These are phyloP conservation scores for Ophiosphaerella narmari DNA, from an alignment of 2,329 filamentous ascomycete species.

Conservation along the genomic window DNA sequence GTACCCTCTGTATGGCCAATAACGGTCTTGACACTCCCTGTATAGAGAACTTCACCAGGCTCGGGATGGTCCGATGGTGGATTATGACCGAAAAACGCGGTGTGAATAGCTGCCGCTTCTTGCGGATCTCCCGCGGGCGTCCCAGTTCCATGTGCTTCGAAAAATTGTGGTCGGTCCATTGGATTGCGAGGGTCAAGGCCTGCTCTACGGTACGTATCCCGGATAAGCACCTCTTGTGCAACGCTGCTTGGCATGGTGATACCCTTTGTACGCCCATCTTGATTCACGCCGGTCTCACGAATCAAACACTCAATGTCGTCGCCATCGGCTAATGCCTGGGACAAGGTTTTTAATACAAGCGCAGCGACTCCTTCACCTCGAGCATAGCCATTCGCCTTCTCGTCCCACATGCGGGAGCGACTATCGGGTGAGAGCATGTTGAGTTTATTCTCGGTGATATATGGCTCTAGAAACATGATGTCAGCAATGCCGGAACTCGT, in stretches of 20 bases:
- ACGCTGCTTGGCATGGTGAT: slow-evolving; percentile 58
- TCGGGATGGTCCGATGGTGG: too few species aligned
- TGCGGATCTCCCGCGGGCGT: slow-evolving; percentile 55
- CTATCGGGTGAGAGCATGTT: slow-evolving; percentile 13
- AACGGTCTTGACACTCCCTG: slow-evolving; percentile 37
- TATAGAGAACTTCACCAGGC: slow-evolving; percentile 10
- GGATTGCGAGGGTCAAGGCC: slow-evolving; percentile 44
- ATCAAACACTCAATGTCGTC: slow-evolving; percentile 41
- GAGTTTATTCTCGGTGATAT: slow-evolving; percentile 24
- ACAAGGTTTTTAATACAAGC: slow-evolving; percentile 51
- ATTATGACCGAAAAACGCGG: slow-evolving; percentile 5
- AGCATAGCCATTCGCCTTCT: slow-evolving; percentile 26
- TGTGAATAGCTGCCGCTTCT: slow-evolving; percentile 17
- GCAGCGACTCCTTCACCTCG: slow-evolving; percentile 24
- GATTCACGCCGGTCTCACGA: slow-evolving; percentile 22
- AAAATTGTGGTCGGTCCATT: slow-evolving; percentile 25
- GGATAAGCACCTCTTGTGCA: slow-evolving; percentile 42
- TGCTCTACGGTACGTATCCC: slow-evolving; percentile 40
- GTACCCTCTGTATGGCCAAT: slow-evolving; percentile 44
- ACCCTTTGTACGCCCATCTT: background rate
- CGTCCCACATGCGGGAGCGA: slow-evolving; percentile 8
- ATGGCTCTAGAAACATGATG: background rate
- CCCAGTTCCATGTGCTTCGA: slow-evolving; percentile 58
- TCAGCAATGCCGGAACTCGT: too few species aligned
- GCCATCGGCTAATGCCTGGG: slow-evolving; percentile 31